Conservation (phyloP, 768 basidiomycete genomes). For the Trametes elegans region DNA sequence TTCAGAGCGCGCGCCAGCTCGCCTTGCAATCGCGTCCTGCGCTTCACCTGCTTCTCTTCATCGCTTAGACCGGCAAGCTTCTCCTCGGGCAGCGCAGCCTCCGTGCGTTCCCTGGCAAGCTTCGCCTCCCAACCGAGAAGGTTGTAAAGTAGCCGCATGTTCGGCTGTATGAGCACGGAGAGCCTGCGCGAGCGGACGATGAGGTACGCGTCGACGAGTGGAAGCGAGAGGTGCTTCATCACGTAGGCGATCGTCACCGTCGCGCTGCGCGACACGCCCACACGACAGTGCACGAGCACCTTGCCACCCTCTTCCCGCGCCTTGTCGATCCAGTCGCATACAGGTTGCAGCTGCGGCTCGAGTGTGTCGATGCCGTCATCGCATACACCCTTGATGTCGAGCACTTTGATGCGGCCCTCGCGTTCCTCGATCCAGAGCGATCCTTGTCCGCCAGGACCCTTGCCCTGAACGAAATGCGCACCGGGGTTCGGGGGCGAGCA, state of each 20-base stretch:
- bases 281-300: conserved; percentile 94
- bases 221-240: conserved; percentile 86
- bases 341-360: conserved; percentile 81
- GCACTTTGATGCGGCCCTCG: conserved; percentile 85
- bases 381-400: conserved; percentile 89
- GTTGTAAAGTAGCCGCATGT: conserved; percentile 94
- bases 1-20: conserved; percentile 69
- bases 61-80: conserved; percentile 36
- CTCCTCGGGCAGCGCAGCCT: conserved; percentile 3
- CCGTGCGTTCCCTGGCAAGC: conserved; percentile 73
- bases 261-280: conserved; percentile 95
- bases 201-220: conserved; percentile 91
- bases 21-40: conserved; percentile 36
- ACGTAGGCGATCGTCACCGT: conserved; percentile 98
- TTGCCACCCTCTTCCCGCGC: conserved; percentile 82
- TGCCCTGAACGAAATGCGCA: conserved; percentile 42
- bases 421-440: conserved; percentile 87
- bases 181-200: conserved; percentile 87
- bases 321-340: conserved; percentile 92
- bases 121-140: conserved; percentile 93
- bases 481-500: conserved; percentile 19
- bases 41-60: conserved; percentile 35
- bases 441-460: conserved; percentile 53
- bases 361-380: conserved; percentile 97
- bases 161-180: conserved; percentile 91